Evolutionary conservation across 169 alveolate genomes (phyloP).

Genomic region (Cryptosporidium xiaoi): DNA sequence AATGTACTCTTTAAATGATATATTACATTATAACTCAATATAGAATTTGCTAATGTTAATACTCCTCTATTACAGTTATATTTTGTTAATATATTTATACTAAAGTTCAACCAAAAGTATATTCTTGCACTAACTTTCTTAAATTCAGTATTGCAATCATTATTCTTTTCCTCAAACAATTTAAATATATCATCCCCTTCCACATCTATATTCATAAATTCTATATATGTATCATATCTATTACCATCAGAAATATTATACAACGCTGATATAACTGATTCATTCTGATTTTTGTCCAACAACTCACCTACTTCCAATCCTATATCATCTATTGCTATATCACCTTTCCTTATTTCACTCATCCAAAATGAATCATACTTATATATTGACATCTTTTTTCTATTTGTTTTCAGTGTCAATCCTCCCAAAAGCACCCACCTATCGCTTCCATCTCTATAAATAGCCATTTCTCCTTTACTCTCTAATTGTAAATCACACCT

Average conservation of each 20-base stretch:
- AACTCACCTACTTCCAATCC: too few relatives aligned
- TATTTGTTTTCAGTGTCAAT: not conserved
- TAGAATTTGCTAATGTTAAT: constrained; percentile 7
- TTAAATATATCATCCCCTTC: too few relatives aligned
- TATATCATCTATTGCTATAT: too few relatives aligned
- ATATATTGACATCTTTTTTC: not conserved
- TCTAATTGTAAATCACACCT: too few relatives aligned
- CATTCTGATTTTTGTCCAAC: not conserved
- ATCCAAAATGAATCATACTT: constrained; percentile 16
- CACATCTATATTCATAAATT: not conserved
- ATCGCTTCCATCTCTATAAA: too few relatives aligned
- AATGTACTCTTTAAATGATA: constrained; percentile 20
- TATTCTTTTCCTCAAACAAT: not conserved
- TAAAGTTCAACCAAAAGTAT: constrained; percentile 56
- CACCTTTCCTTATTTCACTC: not conserved
- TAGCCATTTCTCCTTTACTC: too few relatives aligned
- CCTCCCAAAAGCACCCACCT: constrained; percentile 72
- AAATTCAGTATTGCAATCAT: not conserved
- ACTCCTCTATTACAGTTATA: constrained; percentile 52
- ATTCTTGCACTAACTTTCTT: not conserved
- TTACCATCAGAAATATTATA: constrained; percentile 40
- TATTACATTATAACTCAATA: constrained; percentile 10
- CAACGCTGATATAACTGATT: not conserved
- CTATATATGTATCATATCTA: constrained; percentile 23
- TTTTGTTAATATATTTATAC: constrained; percentile 1